phyloP scores from a whole-genome alignment of 176 grass and related monocot species.

The Elymus sibiricus region DNA sequence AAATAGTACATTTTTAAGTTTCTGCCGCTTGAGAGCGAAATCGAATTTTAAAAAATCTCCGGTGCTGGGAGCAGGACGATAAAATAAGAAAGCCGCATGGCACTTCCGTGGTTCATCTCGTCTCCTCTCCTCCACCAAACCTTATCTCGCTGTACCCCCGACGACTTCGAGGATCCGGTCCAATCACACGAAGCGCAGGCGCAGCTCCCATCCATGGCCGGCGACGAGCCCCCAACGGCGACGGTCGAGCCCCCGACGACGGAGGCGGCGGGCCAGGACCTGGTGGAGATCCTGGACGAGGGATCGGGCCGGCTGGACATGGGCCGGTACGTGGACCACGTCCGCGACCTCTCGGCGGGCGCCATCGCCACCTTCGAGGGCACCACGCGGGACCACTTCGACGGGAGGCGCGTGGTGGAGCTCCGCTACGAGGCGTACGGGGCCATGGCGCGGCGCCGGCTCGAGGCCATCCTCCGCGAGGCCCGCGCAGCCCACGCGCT shows the following conservation, averaged over 20 bases:
- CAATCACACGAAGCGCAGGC: not conserved
- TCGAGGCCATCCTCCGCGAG: constrained; percentile 47
- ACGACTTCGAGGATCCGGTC: constrained; percentile 17
- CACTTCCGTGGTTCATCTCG: constrained; percentile 1
- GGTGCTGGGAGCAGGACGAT: not conserved
- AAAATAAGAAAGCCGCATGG: not conserved
- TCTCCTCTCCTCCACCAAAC: not conserved
- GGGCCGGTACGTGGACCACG: constrained; percentile 61
- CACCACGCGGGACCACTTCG: constrained; percentile 82
- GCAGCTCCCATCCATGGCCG: constrained; percentile 13
- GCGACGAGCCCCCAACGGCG: not conserved
- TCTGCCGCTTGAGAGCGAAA: no score
- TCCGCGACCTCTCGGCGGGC: constrained; percentile 74
- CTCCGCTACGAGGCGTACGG: constrained; percentile 89
- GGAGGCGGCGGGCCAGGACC: not conserved
- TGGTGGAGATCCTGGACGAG: constrained; percentile 75
- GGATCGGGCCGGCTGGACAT: constrained; percentile 47
- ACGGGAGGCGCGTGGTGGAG: constrained; percentile 74
- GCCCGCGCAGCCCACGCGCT: constrained; percentile 50
- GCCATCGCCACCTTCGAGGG: constrained; percentile 97
- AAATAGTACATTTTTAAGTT: no score
- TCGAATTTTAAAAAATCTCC: not conserved
- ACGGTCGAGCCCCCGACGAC: not conserved
- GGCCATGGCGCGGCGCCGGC: constrained; percentile 65
- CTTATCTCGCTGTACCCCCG: constrained; percentile 7